Base-by-base conservation (phyloP, 2,329 filamentous ascomycete genomes). In the Fonsecaea nubica region DNA sequence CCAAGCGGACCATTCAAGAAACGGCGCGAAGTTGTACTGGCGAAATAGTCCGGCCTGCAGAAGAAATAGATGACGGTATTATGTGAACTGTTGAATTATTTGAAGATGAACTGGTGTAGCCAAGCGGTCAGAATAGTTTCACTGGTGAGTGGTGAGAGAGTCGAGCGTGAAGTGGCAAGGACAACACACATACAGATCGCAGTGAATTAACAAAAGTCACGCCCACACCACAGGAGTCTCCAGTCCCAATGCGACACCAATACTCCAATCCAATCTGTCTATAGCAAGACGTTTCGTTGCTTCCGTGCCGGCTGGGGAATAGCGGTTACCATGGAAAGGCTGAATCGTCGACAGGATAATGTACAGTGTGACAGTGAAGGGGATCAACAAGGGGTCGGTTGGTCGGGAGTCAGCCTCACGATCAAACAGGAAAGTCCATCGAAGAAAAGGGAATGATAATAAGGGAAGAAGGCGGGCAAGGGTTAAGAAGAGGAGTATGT, bases 401-500 rank as follows among this genome's bases (percentile, higher is more conserved):
- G 48, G 58, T 30, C 58, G 58, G 32, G 36, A 30, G 25, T 61
- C 32, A 50, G 58, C 40, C 57, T 59, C 32, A 45, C 42, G 52
- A 53, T 61, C 52, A 53, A 48, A 58, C 12, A 33, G 54, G 61
- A 32, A 56, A 36, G 55, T 25, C n/a, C 15, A 42, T 13, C 12
- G 32, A 18, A 58, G 55, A n/a, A 58, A 30, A 10, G 15, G 55
- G 36, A 40, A 56, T 30, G 25, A 42, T 32, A 33, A 48, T 25
- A 33, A 50, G 33, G 12, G 36, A 52, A 50, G 13, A 57, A 54
- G 32, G 25, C 35, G 59, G 36, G 21, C 21, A 62, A 40, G 25
- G 12, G 58, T 45, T 15, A 56, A 55, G 59, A 56, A 62, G 50
- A 42, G 50, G 52, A 54, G 55, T 58, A 63, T 66, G 59, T 66